Base-by-base conservation (phyloP, 495 filamentous ascomycete genomes). In the Apiosordaria backusii region DNA sequence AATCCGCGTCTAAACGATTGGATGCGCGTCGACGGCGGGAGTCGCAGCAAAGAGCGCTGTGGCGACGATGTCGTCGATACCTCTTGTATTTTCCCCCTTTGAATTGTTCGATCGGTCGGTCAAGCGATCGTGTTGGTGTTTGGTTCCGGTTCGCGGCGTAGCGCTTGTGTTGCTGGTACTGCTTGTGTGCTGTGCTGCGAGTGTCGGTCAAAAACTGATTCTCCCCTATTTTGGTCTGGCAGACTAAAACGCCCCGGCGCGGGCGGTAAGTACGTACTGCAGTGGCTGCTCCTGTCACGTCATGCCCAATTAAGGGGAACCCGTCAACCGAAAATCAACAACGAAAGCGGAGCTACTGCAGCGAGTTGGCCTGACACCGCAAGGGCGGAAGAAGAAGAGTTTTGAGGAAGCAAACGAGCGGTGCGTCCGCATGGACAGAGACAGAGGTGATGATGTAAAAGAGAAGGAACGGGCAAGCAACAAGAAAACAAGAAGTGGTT, bases 401-500 rank as follows among this genome's bases (percentile, higher is more conserved):
- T 16, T n/a, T n/a, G n/a, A n/a, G n/a, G n/a, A 50, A 50, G n/a
- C n/a, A 68, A 68, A 71, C 65, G 68, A 70, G 68, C 45, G 65
- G 21, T 65, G 68, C 65, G 52, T 63, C 63, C 23, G 65, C 65
- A 67, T 67, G 27, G 50, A 60, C 53, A 23, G 22, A 55, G 52
- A 55, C 7, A 22, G 52, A 57, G 57, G 64, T 61, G 62, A 70
- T 73, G 69, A 70, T 70, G 71, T 68, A 61, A 67, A 70, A 64
- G 52, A 23, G 52, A 23, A 55, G 1, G 22, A 55, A 18, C n/a
- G 22, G 22, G 19, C n/a, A 55, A 23, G 57, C 60, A 61, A 57
- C 35, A 60, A 53, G 50, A 64, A 53, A 64, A 55, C 50, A 54
- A 59, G 64, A 57, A 26, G 24, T 52, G 52, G 62, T 59, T 57